A percentile compares a stretch with the other conserved stretches of the same genome.
Conservation (phyloP, 805 yeast species). For the Ogataea ganodermae region DNA sequence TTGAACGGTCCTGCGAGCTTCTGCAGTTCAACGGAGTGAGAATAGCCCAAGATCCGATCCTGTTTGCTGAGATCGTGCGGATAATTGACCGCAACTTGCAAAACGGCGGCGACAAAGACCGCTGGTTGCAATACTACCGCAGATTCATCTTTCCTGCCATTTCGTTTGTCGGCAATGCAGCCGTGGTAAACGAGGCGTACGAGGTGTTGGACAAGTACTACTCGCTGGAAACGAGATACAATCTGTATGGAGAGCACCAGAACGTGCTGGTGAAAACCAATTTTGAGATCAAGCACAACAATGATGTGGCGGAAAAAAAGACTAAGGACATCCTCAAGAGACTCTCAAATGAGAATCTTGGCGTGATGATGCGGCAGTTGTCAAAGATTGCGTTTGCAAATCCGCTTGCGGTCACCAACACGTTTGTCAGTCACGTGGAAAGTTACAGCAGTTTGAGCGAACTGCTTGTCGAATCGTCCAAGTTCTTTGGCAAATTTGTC, state of each 20-base stretch:
- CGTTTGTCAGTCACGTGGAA: constrained; percentile 79
- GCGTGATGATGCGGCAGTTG: constrained; percentile 68
- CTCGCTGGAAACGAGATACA: constrained; percentile 65
- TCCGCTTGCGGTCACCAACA: constrained; percentile 75
- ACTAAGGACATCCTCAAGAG: constrained; percentile 79
- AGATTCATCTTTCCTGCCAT: constrained; percentile 67
- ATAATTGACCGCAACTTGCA: constrained; percentile 48
- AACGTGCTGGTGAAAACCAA: constrained; percentile 57
- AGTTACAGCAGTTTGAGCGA: constrained; percentile 86
- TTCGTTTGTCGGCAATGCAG: constrained; percentile 54
- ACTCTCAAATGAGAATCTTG: constrained; percentile 76
- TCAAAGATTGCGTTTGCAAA: constrained; percentile 73
- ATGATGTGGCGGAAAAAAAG: constrained; percentile 70
- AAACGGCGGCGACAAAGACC: constrained; percentile 21
- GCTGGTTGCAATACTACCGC: constrained; percentile 66
- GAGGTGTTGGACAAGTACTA: constrained; percentile 49
- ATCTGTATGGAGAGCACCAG: constrained; percentile 78
- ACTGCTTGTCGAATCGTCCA: constrained; percentile 75
- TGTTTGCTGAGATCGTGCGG: constrained; percentile 62
- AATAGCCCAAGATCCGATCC: constrained; percentile 46
- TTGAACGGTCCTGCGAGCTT: constrained; percentile 42
- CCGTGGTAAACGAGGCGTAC: constrained; percentile 62
- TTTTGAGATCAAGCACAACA: constrained; percentile 57
- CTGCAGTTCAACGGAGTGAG: constrained; percentile 57
- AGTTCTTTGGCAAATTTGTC: constrained; percentile 70